These are phyloP conservation scores for Aspergillus jensenii DNA, from an alignment of 2,329 filamentous ascomycete species.

Conservation along the genomic window DNA sequence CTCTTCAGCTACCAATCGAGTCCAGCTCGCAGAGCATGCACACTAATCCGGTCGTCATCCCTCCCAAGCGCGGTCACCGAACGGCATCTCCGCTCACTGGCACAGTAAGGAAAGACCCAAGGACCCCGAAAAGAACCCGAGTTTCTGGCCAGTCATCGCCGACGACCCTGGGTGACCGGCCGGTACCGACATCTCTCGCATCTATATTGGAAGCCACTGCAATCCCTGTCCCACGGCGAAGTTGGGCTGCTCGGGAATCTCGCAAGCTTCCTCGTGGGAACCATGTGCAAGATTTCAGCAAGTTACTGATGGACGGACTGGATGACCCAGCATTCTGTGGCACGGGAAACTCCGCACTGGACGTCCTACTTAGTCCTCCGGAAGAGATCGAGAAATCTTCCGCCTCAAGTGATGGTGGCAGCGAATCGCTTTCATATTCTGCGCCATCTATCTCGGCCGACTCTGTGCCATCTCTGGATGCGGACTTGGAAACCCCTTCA, in stretches of 20 bases:
- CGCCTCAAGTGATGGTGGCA: conserved; percentile 43
- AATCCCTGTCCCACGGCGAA: conserved; percentile 54
- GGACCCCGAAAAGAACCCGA: conserved; percentile 19
- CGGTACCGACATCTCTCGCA: conserved; percentile 56
- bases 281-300: conserved; percentile 53
- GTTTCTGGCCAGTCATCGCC: conserved; percentile 28
- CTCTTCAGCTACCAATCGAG: conserved; percentile 17
- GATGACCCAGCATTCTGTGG: conserved; percentile 47
- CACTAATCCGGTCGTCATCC: conserved; percentile 37
- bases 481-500: conserved; percentile 49
- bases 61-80: conserved; percentile 31
- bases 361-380: conserved; percentile 56
- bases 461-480: conserved; percentile 57
- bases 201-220: conserved; percentile 60
- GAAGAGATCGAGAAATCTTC: conserved; percentile 44
- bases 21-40: conserved; percentile 18
- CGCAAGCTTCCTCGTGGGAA: conserved; percentile 42
- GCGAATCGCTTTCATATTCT: conserved; percentile 43
- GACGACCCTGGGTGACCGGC: conserved; percentile 35
- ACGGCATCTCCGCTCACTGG: conserved; percentile 19
- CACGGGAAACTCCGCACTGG: conserved; percentile 49
- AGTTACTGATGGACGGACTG: conserved; percentile 55
- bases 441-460: conserved; percentile 57
- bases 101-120: conserved; percentile 16
- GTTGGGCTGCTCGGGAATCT: conserved; percentile 39